Conservation (phyloP, 345 rosid genomes). For the Eucalyptus tenuipes region DNA sequence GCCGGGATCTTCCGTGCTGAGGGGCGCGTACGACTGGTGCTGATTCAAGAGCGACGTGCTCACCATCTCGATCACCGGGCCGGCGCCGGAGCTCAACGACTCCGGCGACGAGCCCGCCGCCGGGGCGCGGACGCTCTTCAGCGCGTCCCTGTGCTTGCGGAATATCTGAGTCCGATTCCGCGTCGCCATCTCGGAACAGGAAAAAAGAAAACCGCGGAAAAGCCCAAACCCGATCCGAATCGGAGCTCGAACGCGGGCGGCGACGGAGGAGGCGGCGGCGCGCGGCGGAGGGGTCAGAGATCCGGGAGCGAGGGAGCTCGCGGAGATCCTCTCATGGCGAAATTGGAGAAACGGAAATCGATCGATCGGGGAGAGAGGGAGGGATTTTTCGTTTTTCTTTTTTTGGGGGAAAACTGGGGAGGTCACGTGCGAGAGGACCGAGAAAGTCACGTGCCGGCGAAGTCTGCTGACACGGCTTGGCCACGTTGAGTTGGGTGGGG, state of each 20-base stretch:
- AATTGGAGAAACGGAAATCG: not conserved
- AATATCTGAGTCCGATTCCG: slow-evolving; percentile 67
- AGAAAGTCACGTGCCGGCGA: not conserved
- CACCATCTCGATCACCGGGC: slow-evolving; percentile 89
- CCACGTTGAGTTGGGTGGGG: not conserved
- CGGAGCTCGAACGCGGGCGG: not conserved
- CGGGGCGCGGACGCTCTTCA: slow-evolving; percentile 82
- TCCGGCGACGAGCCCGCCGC: slow-evolving; percentile 20
- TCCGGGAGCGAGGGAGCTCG: not conserved
- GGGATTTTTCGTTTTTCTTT: not conserved
- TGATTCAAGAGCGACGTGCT: slow-evolving; percentile 66
- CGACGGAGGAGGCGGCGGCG: accelerated
- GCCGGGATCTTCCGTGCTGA: slow-evolving; percentile 85
- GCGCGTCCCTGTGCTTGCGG: slow-evolving; percentile 71
- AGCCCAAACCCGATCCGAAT: not conserved
- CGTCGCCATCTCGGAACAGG: slow-evolving; percentile 45
- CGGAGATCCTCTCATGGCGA: not conserved
- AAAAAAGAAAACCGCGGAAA: not conserved
- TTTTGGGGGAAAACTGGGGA: not conserved
- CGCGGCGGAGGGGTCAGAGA: not conserved
- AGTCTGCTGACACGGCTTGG: not conserved
- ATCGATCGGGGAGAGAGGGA: not conserved
- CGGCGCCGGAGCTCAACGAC: slow-evolving; percentile 25
- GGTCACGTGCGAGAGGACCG: not conserved
- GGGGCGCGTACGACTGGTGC: slow-evolving; percentile 63